These are phyloP conservation scores for Paramecium caudatum DNA, from an alignment of 73 alveolate genomes.

Conservation along the genomic window DNA sequence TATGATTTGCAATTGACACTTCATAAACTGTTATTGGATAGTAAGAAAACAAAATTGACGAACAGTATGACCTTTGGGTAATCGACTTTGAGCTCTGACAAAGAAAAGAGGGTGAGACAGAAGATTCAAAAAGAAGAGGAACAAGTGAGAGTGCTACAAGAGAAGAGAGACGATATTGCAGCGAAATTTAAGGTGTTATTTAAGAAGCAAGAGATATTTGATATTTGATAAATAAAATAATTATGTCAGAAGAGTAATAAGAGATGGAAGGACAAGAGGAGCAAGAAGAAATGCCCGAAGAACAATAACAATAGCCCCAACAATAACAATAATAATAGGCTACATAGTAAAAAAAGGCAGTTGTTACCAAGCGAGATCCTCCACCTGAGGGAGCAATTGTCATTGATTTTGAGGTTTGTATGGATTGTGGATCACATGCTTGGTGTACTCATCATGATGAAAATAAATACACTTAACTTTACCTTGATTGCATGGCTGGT, in stretches of 20 bases:
- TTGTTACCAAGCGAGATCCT: constrained; percentile 51
- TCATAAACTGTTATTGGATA: background rate
- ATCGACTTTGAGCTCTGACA: background rate
- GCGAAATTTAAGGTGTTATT: constrained; percentile 24
- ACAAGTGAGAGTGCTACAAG: background rate
- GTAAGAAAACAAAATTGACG: background rate
- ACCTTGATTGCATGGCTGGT: constrained; percentile 53
- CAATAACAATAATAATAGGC: background rate
- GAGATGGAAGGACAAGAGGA: constrained; percentile 15
- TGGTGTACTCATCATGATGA: constrained; percentile 80
- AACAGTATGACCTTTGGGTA: background rate
- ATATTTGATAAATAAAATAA: constrained; percentile 52
- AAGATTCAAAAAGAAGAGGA: background rate
- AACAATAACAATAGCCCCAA: background rate
- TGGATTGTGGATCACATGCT: constrained; percentile 73
- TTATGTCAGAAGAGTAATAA: constrained; percentile 42
- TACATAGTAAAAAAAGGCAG: background rate
- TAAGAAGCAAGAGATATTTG: constrained; percentile 47
- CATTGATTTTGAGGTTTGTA: constrained; percentile 72
- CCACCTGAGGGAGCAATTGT: constrained; percentile 64
- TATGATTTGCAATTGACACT: background rate
- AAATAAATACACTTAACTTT: constrained; percentile 48
- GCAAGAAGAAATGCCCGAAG: constrained; percentile 7
- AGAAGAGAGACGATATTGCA: background rate
- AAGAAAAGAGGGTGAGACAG: background rate